phyloP scores from a whole-genome alignment of 1,139 yeast species.

The Kodamaea sp. region DNA sequence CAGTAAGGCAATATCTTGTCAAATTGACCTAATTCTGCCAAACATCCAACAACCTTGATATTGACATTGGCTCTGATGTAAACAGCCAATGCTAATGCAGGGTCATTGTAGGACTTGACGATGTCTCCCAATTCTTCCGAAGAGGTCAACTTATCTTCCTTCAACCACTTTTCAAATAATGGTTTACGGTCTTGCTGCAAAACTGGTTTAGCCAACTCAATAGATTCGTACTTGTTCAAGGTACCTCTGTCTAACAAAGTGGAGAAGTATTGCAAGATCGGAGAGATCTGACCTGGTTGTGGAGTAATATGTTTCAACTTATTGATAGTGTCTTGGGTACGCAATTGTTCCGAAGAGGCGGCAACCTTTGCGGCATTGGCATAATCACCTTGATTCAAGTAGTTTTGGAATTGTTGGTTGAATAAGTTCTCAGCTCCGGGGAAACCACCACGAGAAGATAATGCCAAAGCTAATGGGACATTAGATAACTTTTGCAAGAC shows the following conservation, averaged over 20 bases:
- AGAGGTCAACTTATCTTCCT: slow-evolving; percentile 89
- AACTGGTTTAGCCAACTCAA: slow-evolving; percentile 94
- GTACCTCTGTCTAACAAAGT: slow-evolving; percentile 91
- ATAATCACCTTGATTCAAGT: slow-evolving; percentile 83
- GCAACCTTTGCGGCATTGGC: slow-evolving; percentile 95
- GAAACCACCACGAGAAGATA: slow-evolving; percentile 94
- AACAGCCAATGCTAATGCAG: slow-evolving; percentile 86
- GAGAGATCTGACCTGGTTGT: slow-evolving; percentile 95
- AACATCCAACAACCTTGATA: slow-evolving; percentile 85
- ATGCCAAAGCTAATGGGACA: slow-evolving; percentile 80
- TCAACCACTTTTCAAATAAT: slow-evolving; percentile 92
- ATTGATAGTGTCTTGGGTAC: slow-evolving; percentile 94
- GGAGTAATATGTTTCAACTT: slow-evolving; percentile 90
- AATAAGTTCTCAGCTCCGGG: slow-evolving; percentile 96
- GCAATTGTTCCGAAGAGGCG: slow-evolving; percentile 89
- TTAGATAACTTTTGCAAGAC: slow-evolving; percentile 84
- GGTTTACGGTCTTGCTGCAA: slow-evolving; percentile 95
- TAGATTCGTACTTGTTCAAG: slow-evolving; percentile 88
- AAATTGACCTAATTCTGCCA: slow-evolving; percentile 95
- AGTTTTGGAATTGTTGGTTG: slow-evolving; percentile 85
- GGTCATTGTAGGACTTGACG: slow-evolving; percentile 79
- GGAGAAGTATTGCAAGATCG: slow-evolving; percentile 89
- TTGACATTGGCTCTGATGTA: slow-evolving; percentile 85
- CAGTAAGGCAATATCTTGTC: slow-evolving; percentile 95
- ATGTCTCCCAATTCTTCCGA: slow-evolving; percentile 97